These are phyloP conservation scores for Metroxylon sagu DNA, from an alignment of 176 grass and related monocot genomes.

Conservation along the genomic window DNA sequence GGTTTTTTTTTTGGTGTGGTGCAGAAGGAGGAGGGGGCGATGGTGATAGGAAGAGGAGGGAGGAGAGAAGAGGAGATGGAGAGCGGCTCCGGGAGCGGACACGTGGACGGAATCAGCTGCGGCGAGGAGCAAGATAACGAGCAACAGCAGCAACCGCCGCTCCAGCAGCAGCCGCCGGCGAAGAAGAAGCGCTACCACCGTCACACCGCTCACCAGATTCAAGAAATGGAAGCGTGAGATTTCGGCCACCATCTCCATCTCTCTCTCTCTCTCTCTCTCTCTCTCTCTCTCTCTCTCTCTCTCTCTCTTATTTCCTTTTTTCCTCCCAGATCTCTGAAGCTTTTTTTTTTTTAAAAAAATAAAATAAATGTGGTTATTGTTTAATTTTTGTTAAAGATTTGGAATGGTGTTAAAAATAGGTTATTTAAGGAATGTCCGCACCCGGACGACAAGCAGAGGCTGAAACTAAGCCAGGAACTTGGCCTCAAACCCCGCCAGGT, in stretches of 20 bases:
- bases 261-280: neutral
- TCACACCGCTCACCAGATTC: conserved; percentile 94
- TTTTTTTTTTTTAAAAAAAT: neutral
- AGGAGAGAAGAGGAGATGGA: conserved; percentile 84
- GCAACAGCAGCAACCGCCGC: too few species aligned
- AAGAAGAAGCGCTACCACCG: conserved; percentile 97
- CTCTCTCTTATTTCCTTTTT: too few species aligned
- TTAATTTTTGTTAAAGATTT: too few species aligned
- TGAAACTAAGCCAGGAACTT: conserved; percentile 92
- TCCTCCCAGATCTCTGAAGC: too few species aligned
- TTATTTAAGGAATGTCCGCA: conserved; percentile 98
- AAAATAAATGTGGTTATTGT: too few species aligned
- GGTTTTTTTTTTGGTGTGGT: too few species aligned
- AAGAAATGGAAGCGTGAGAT: conserved; percentile 96
- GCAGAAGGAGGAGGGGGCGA: conserved; percentile 62
- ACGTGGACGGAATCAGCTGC: conserved; percentile 73
- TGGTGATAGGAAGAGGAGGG: conserved; percentile 28
- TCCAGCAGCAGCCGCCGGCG: conserved; percentile 3
- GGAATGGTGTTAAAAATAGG: conserved; percentile 18
- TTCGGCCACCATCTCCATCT: neutral
- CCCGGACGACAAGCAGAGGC: conserved; percentile 96
- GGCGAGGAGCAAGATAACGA: conserved; percentile 63
- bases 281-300: neutral
- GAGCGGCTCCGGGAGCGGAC: conserved; percentile 68
- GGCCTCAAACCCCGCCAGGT: conserved; percentile 86